These are phyloP conservation scores for Trematosphaeria pertusa DNA, from an alignment of 2,329 filamentous ascomycete genomes.

Conservation along the genomic window DNA sequence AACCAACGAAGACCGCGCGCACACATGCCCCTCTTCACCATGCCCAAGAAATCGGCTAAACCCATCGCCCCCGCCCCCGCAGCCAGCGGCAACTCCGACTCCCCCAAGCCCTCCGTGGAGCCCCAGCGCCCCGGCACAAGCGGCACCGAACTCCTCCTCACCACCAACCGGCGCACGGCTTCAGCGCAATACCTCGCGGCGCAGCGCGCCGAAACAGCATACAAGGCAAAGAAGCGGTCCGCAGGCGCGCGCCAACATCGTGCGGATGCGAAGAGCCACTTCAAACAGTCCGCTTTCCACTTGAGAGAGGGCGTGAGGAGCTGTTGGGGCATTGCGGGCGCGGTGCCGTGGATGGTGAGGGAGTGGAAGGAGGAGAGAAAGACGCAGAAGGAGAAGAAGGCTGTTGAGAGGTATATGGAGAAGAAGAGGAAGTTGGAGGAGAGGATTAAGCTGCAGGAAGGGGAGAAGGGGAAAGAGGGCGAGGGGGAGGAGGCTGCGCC, in stretches of 20 bases:
- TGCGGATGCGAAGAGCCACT: constrained; percentile 16
- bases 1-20: background rate
- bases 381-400: constrained; percentile 22
- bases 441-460: constrained; percentile 8
- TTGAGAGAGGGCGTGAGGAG: constrained; percentile 21
- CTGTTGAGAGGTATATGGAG: constrained; percentile 11
- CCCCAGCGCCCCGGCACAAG: constrained; percentile 19
- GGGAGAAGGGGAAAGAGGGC: constrained; percentile 14
- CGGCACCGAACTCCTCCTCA: constrained; percentile 22
- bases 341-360: constrained; percentile 24
- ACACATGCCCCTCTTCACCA: constrained; percentile 16
- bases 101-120: constrained; percentile 2
- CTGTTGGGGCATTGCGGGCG: constrained; percentile 16
- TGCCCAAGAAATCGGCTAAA: constrained; percentile 10
- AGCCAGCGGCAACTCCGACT: background rate
- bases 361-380: constrained; percentile 19
- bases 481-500: constrained; percentile 3
- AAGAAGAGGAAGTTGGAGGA: constrained; percentile 23
- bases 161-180: constrained; percentile 19
- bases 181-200: constrained; percentile 17
- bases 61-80: constrained; percentile 1
- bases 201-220: constrained; percentile 21
- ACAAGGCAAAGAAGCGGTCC: constrained; percentile 24
- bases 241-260: constrained; percentile 17
- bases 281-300: constrained; percentile 8